These are phyloP conservation scores for Setaria italica DNA, from an alignment of 202 grass and related monocot species.

Conservation along the genomic window DNA sequence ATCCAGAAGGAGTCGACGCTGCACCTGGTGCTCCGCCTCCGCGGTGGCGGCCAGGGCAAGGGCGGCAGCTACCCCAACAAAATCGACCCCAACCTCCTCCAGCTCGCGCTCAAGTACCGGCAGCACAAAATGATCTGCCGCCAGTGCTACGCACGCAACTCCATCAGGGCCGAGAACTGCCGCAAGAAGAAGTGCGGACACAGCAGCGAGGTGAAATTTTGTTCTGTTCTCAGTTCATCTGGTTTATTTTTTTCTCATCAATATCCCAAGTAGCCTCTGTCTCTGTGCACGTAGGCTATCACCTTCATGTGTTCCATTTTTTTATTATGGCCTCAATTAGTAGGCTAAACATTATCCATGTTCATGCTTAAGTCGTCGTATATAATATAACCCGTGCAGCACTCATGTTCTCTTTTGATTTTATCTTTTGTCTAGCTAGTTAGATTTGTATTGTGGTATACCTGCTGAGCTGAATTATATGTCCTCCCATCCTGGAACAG, in stretches of 20 bases:
- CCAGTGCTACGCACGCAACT: slow-evolving; percentile 17
- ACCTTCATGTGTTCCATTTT: too few species aligned
- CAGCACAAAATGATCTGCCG: slow-evolving; percentile 41
- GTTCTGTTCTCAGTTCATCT: too few species aligned
- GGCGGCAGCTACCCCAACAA: slow-evolving; percentile 2
- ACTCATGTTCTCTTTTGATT: background rate
- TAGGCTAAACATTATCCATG: too few species aligned
- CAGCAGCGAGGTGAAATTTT: background rate
- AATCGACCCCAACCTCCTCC: slow-evolving; percentile 26
- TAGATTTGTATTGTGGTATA: background rate
- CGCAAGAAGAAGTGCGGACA: slow-evolving; percentile 34
- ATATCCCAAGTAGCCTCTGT: too few species aligned
- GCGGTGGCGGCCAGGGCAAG: background rate
- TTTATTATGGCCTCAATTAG: too few species aligned
- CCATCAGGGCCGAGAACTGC: slow-evolving; percentile 1
- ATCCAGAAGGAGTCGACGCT: slow-evolving; percentile 54
- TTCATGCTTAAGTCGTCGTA: too few species aligned
- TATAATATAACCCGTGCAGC: background rate
- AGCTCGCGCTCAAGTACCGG: slow-evolving; percentile 15
- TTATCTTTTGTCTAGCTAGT: background rate
- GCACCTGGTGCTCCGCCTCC: slow-evolving; percentile 37
- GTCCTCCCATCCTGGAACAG: background rate
- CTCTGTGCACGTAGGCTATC: too few species aligned
- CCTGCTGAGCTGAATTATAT: background rate
- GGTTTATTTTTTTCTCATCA: too few species aligned